These are phyloP conservation scores for Globisporangium okanoganense DNA, from an alignment of 352 stramenopile genomes.

Conservation along the genomic window DNA sequence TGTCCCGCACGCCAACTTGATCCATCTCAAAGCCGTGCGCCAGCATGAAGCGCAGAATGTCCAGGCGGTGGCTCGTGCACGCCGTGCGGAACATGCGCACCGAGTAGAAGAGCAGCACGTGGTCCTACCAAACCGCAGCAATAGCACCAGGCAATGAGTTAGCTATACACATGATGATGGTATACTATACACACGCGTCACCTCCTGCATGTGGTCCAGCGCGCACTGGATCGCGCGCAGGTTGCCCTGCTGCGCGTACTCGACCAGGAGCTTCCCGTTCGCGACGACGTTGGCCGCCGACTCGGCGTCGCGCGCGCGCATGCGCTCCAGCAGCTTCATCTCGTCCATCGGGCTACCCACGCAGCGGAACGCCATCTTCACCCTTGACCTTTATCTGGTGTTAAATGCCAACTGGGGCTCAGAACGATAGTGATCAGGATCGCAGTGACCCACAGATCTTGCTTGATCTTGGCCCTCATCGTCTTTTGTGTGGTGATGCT, in stretches of 20 bases:
- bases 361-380: slow-evolving; percentile 43
- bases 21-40: slow-evolving; percentile 59
- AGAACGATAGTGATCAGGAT: neutral
- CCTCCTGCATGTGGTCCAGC: slow-evolving; percentile 44
- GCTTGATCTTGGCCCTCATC: neutral
- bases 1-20: slow-evolving; percentile 48
- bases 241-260: slow-evolving; percentile 39
- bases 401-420: neutral
- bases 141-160: neutral
- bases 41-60: slow-evolving; percentile 64
- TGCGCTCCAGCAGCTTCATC: slow-evolving; percentile 48
- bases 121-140: slow-evolving; percentile 20
- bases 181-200: slow-evolving; percentile 2
- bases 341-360: slow-evolving; percentile 42
- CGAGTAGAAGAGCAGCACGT: slow-evolving; percentile 57
- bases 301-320: slow-evolving; percentile 39
- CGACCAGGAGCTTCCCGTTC: slow-evolving; percentile 63
- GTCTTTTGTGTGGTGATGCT: neutral
- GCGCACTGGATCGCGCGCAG: slow-evolving; percentile 46
- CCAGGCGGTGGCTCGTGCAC: slow-evolving; percentile 33
- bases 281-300: slow-evolving; percentile 51
- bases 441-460: neutral
- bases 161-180: neutral
- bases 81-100: slow-evolving; percentile 69
- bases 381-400: neutral